Base-by-base conservation (phyloP, 73 alveolate genomes). In the Paramecium sexaurelia region DNA sequence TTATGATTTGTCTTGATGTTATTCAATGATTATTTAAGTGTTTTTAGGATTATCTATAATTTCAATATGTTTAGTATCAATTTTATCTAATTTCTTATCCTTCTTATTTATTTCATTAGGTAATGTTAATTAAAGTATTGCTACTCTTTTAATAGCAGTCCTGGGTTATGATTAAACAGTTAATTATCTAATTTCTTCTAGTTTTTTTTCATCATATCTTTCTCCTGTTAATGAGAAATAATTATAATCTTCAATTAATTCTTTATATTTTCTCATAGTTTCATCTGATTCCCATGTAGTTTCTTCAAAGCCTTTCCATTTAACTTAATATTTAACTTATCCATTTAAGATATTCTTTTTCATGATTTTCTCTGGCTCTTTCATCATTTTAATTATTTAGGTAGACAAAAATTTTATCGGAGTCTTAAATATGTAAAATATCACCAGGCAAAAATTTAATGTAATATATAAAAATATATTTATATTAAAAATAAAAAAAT, bases 301-400 rank as follows among this genome's bases (percentile, higher is more conserved):
- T 43, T 78, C 90, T 11, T 78, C 68, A 78, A 43, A 78, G 11
- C 90, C 90, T 24, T 78, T 41, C 90, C 90, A 78, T 43, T 78
- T 78, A 39, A 78, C 90, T 78, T 45, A 41, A 45, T 78, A 78
- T 33, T 36, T 29, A 71, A 33, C 13, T 33, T 29, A 19, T 10
- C 56, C 56, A 71, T 71, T 71, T 19, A 37, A 22, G 37, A 71
- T 27, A 27, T 37, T 29, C 43, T 71, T 71, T 71, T 71, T 71
- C 35, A 71, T 29, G 43, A 71, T 71, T 40, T 37, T 71, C 43
- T 71, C 86, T 15, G 86, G 57, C 17, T 35, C 86, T 71, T 37
- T 71, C 86, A 71, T 71, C 45, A 61, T 61, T 57, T 61, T 61
- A 10, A 51, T 51, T 51, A 51, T 51, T 51, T 51, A 51, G 67